Conservation (phyloP, 139 green algal genomes). For the Nannochloris sp. region DNA sequence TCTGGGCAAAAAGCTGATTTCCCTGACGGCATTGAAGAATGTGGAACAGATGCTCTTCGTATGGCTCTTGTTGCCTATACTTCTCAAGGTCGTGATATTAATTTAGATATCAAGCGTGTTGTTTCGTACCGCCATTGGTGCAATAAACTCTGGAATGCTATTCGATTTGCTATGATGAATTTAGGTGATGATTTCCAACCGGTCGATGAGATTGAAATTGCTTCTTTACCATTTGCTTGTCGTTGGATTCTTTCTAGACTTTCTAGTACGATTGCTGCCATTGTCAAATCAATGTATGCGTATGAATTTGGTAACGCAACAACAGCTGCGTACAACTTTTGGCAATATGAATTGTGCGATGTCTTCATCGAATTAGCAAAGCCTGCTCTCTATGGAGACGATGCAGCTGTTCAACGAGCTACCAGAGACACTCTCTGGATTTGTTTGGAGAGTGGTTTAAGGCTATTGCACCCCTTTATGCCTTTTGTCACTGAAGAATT, state of each 20-base stretch:
- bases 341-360: conserved; percentile 96
- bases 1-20: conserved; percentile 84
- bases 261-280: conserved; percentile 35
- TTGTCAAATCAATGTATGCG: conserved; percentile 52
- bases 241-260: conserved; percentile 71
- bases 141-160: conserved; percentile 99
- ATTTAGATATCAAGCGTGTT: conserved; percentile 95
- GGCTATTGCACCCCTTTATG: conserved; percentile 96
- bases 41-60: conserved; percentile 87
- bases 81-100: conserved; percentile 83
- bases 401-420: conserved; percentile 34
- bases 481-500: conserved; percentile 96
- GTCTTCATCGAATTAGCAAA: conserved; percentile 98
- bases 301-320: conserved; percentile 82
- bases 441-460: conserved; percentile 79
- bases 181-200: conserved; percentile 60
- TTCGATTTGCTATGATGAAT: conserved; percentile 88
- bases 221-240: conserved; percentile 43
- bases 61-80: conserved; percentile 91
- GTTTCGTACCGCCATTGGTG: conserved; percentile 92
- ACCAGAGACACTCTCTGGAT: conserved; percentile 68
- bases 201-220: background rate
- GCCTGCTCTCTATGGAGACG: conserved; percentile 52
- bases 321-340: conserved; percentile 76
- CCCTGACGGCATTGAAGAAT: conserved; percentile 97